Base-by-base conservation (phyloP, 208 protist genomes). In the Acanthamoeba castellanii region DNA sequence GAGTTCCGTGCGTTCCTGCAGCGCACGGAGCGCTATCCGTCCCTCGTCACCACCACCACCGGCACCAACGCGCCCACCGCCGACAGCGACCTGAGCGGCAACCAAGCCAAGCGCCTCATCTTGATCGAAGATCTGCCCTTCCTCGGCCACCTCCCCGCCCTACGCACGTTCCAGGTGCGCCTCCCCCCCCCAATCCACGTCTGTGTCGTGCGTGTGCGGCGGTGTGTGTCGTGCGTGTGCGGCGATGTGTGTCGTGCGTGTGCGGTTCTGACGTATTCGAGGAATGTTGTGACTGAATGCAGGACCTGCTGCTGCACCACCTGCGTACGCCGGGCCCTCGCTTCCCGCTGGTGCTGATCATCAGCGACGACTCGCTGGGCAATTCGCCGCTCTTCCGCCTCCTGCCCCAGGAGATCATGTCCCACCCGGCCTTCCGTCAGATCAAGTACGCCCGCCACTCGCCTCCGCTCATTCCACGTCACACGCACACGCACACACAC, bases 351-450 rank as follows among this genome's bases (percentile, higher is more conserved):
- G 84, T 91, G 57, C 30, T 91, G 52, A 91, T 91, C 47, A 22
- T 91, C 20, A 91, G 84, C 84, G 84, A 91, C 55, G 84, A 91
- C 34, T 70, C 84, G 27, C 30, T 91, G 52, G 84, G 84, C 47
- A 91, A 91, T 27, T 91, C 84, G 50, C 59, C 84, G 50, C 59
- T 91, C 32, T 70, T 42, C 50, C 47, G 57, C 11, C 55, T 91
- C 3, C 55, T 91, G 32, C 59, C 84, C 57, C 20, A 32, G 27
- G 84, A 91, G 11, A 30, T 91, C 34, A 42, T 42, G 52, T 34
- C 50, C 7, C 57, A 70, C 32, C 47, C 52, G 27, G 57, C 4
- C 30, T 64, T 70, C 18, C 30, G 57, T 30, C 84, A 91, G 18
- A 70, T 91, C 57, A 91, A 91, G 59, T 91, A 20, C 30, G 14